Evolutionary conservation across 2,329 filamentous ascomycete species (phyloP).

Genomic region (Aspergillus hortae): DNA sequence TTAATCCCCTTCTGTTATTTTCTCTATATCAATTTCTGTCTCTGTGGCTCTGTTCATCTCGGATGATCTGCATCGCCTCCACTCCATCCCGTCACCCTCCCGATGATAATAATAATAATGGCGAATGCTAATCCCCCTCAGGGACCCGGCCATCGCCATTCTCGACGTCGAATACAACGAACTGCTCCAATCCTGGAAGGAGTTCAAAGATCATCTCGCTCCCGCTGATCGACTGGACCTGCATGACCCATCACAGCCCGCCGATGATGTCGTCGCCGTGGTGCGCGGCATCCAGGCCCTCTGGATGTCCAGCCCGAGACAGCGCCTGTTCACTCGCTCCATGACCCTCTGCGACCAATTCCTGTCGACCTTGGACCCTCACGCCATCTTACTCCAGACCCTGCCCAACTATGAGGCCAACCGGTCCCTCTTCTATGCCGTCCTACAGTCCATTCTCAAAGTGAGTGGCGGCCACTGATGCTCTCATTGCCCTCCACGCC

Average conservation of each 20-base stretch:
- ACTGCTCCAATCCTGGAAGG: constrained; percentile 34
- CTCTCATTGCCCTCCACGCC: no score
- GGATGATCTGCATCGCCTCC: constrained; percentile 12
- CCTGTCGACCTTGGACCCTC: constrained; percentile 25
- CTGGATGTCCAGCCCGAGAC: constrained; percentile 27
- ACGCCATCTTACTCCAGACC: constrained; percentile 22
- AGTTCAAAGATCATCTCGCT: constrained; percentile 28
- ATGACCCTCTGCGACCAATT: constrained; percentile 27
- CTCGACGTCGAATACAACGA: constrained; percentile 40
- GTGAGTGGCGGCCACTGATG: constrained; percentile 13
- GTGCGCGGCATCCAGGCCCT: constrained; percentile 24
- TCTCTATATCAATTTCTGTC: neutral
- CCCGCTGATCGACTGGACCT: constrained; percentile 25
- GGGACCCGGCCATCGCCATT: constrained; percentile 27
- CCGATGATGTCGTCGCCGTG: constrained; percentile 26
- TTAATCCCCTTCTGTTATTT: no score
- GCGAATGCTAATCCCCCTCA: constrained; percentile 6
- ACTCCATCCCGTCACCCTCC: neutral
- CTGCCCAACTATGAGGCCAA: constrained; percentile 28
- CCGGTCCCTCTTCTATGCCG: constrained; percentile 32
- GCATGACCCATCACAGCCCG: constrained; percentile 25
- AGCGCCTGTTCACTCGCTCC: constrained; percentile 22
- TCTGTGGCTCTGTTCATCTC: neutral
- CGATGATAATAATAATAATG: no score
- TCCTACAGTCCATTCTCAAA: constrained; percentile 35